These are phyloP conservation scores for Picea glauca DNA, from an alignment of 75 land plant species.

Conservation along the genomic window DNA sequence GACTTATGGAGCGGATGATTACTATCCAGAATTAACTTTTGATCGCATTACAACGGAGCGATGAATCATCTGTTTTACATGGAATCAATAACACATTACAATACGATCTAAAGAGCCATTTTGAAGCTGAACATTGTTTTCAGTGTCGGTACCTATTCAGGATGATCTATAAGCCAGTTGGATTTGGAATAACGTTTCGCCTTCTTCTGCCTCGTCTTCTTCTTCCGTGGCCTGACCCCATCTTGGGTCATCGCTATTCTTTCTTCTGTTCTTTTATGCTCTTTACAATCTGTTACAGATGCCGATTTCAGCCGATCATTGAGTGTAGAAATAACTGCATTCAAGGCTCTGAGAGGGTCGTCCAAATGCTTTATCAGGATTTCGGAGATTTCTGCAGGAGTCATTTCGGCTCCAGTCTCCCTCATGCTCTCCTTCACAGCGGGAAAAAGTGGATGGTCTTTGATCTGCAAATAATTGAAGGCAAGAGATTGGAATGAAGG, in stretches of 20 bases:
- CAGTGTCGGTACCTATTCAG: no score
- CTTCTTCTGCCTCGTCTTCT: not conserved
- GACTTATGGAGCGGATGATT: no score
- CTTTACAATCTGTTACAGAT: not conserved
- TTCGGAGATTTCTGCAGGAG: constrained; percentile 71
- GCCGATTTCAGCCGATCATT: not conserved
- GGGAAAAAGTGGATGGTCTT: constrained; percentile 34
- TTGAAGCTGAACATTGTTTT: no score
- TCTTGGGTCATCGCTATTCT: no score
- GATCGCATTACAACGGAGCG: no score
- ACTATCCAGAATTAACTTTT: no score
- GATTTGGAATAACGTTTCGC: no score
- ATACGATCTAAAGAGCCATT: no score
- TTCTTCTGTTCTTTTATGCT: not conserved
- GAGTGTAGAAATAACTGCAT: constrained; percentile 16
- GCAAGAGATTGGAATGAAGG: constrained; percentile 59
- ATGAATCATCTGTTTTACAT: no score
- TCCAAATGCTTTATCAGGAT: constrained; percentile 30
- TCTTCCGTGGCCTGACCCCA: not conserved
- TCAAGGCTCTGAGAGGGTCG: constrained; percentile 33
- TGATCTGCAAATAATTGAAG: constrained; percentile 44
- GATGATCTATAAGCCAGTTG: no score
- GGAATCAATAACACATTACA: no score
- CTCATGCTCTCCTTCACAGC: constrained; percentile 27
- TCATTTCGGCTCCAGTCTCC: constrained; percentile 47